Evolutionary conservation across 805 yeast genomes (phyloP), one percentile per base, ranked within the genome.

Genomic region (Zygoascus ofunaensis): DNA sequence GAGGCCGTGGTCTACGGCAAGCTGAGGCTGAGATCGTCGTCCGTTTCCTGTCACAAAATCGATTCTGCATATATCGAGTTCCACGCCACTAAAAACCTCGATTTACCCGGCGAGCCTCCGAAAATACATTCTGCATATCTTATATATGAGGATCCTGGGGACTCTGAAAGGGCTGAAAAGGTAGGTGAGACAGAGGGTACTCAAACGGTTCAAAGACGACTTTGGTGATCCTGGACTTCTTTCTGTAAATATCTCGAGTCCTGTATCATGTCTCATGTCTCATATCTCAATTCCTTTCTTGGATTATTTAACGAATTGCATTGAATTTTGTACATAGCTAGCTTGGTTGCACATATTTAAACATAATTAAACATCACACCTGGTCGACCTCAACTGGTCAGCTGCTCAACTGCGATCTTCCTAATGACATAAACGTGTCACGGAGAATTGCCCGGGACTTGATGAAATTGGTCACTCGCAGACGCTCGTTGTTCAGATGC

Each of bases 401-500:
- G n/a, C n/a, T n/a, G n/a, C n/a, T n/a, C n/a, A n/a, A n/a, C n/a
- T n/a, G n/a, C n/a, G n/a, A n/a, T n/a, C n/a, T n/a, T n/a, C n/a
- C n/a, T 26, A 26, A 26, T 8, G 30, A 26, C 30, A 26, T 26
- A 12, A 26, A 26, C 30, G 30, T 12, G 30, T 26, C 30, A 26
- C 30, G 30, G 37, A 68, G 60, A 8, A 90, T 80, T 24, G 70
- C 71, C 47, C 87, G 75, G 48, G 90, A 73, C 47, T 82, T 85
- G 56, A 80, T 77, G 55, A 89, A 70, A 57, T 90, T 90, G 33
- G 79, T 68, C 20, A 90, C 76, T 45, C 97, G 68, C 39, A 90
- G 61, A 50, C 92, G 74, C 63, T 90, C 98, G 58, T 92, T 82
- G 56, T 81, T 79, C 55, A 90, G 72, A 67, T 90, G 98, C 1